Base-by-base conservation (phyloP, 768 basidiomycete genomes). In the Suillus occidentalis region DNA sequence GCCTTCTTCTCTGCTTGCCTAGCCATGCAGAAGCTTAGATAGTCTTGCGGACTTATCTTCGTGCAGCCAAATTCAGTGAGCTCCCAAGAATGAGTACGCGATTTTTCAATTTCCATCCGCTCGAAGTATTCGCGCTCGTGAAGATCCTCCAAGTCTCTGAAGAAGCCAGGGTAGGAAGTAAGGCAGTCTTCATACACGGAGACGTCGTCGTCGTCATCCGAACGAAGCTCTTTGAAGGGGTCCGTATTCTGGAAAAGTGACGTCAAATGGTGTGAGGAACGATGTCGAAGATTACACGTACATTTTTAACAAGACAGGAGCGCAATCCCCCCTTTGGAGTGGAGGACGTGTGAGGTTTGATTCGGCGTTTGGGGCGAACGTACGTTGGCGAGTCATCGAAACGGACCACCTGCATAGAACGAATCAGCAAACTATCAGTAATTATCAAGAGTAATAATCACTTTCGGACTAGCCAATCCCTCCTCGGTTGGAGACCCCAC, bases 111-210 rank as follows among this genome's bases (percentile, higher is more conserved):
- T 6, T 62, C 13, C 50, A 61, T 67, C 61, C 59, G 65, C 60
- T 68, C 22, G 18, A 56, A 42, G 34, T 39, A 43, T 57, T 63
- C 64, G 18, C 65, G 57, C 63, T 70, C 56, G 42, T 68, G 69
- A 7, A 74, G 61, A n/a, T 65, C 58, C 6, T 69, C 57, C 39
- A 71, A 42, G 63, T 74, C 74, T 10, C 52, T 52, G 5, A 67
- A 43, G 60, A 72, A 68, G 1, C 63, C 65, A 3, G 69, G 65
- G 65, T 72, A 52, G 20, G 70, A 66, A 8, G 70, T 69, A 13
- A 72, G 63, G 63, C 72, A 76, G 14, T 76, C 75, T 60, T 77
- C 75, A 42, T 76, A 76, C 18, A 74, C 52, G 13, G 76, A 76
- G 9, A 10, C 39, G 16, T 57, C 52, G 47, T 76, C 74, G 47